Base-by-base conservation (phyloP, 2,329 filamentous ascomycete species). In the Zymoseptoria ardabiliae region DNA sequence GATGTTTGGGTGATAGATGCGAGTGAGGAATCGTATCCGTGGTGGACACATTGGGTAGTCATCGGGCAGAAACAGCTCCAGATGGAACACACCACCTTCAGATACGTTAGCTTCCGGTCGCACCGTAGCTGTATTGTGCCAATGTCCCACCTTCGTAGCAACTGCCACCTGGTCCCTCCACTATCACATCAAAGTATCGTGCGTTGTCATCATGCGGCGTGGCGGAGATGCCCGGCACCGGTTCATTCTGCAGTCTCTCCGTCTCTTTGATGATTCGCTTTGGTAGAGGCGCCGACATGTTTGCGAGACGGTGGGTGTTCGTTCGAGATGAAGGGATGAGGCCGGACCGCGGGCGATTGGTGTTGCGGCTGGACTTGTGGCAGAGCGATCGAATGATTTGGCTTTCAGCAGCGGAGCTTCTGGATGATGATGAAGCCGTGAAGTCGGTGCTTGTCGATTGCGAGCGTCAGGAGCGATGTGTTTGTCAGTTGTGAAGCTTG, bases 181-280 rank as follows among this genome's bases (percentile, higher is more conserved):
- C 97, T 70, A 90, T 91, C 67, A 99, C 95, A 74, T 99, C 95
- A 71, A 99, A 99, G 77, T 99, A 99, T 68, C 94, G 85, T 60
- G 97, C 84, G 77, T 99, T 99, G 70, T 99, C 94, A 70, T 97
- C 91, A 75, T 97, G 94, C 54, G 95, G 95, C 56, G 95, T 82
- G 54, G 94, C 94, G 71, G 90, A 96, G 78, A 99, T 99, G 62
- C 94, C 94, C 28, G 93, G 91, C 30, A 99, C 94, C 65, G 94
- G 94, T 78, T 99, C 94, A 64, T 90, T 90, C 85, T 96, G 92
- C 68, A 99, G 84, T 72, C 94, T 87, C 79, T 99, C 93, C 20
- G 94, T 99, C 84, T 99, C 95, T 79, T 99, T 99, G 72, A 97
- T 84, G 72, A 99, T 99, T 73, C 94, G 84, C 82, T 99, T 99